phyloP scores from a whole-genome alignment of 306 rosid genomes.

The Hylodesmum podocarpum region DNA sequence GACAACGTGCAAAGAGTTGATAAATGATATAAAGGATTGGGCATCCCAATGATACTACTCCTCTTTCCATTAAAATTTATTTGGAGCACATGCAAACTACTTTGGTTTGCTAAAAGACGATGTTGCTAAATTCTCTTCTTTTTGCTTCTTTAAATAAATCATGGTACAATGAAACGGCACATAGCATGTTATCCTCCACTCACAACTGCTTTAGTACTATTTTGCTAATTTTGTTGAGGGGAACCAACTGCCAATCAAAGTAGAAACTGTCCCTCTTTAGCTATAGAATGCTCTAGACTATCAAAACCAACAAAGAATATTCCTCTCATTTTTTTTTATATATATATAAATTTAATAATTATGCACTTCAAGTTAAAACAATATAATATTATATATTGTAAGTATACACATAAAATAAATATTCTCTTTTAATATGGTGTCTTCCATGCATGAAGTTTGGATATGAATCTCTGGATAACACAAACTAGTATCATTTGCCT shows the following conservation, averaged over 20 bases:
- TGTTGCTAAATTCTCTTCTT: constrained; percentile 35
- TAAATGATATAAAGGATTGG: constrained; percentile 18
- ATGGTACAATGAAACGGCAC: constrained; percentile 24
- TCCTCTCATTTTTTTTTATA: background rate
- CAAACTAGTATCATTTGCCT: too few relatives aligned
- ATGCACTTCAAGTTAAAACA: too few relatives aligned
- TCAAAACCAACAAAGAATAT: constrained; percentile 54
- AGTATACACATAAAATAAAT: too few relatives aligned
- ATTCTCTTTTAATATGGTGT: too few relatives aligned
- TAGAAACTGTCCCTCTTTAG: constrained; percentile 30
- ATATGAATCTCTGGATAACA: too few relatives aligned
- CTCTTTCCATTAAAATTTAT: constrained; percentile 24
- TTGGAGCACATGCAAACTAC: constrained; percentile 61
- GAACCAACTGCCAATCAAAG: constrained; percentile 41
- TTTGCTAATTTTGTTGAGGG: constrained; percentile 18
- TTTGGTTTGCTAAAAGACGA: constrained; percentile 34
- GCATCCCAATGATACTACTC: background rate
- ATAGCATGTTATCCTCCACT: constrained; percentile 72
- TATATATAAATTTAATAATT: too few relatives aligned
- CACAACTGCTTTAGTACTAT: constrained; percentile 29
- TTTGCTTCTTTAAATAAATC: constrained; percentile 20
- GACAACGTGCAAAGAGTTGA: constrained; percentile 7
- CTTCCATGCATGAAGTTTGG: too few relatives aligned
- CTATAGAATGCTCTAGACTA: constrained; percentile 34
- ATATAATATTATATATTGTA: too few relatives aligned